phyloP scores from a whole-genome alignment of 73 alveolate species.

The Strombidium stylifer region DNA sequence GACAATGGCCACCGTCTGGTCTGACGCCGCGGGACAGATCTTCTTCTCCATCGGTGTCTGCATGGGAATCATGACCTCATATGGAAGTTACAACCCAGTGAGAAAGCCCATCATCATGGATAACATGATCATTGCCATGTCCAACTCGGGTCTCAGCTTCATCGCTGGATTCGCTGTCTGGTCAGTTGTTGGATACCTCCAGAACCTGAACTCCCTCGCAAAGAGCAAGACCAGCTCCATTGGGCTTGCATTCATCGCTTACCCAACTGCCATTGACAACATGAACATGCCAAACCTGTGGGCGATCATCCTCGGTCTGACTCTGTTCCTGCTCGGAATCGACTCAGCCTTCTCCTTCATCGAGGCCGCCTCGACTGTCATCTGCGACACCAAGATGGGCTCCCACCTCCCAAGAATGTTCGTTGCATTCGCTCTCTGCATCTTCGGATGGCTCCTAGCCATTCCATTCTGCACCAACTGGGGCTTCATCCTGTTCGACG shows the following conservation, averaged over 20 bases:
- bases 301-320: neutral
- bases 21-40: slow-evolving; percentile 5
- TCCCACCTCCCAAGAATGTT: neutral
- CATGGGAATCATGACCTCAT: slow-evolving; percentile 20
- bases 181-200: neutral
- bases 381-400: slow-evolving; percentile 7
- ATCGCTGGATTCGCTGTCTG: neutral
- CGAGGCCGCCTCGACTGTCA: slow-evolving; percentile 19
- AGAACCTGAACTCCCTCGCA: neutral
- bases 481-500: slow-evolving; percentile 6
- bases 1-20: no score
- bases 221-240: neutral
- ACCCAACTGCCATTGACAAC: neutral
- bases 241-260: slow-evolving; percentile 1
- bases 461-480: slow-evolving; percentile 6
- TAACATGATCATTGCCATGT: neutral
- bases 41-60: slow-evolving; percentile 8
- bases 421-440: neutral
- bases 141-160: neutral
- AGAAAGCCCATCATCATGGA: neutral
- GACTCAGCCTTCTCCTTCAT: slow-evolving; percentile 10
- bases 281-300: neutral
- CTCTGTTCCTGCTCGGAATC: slow-evolving; percentile 8
- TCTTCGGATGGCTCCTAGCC: neutral
- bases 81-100: neutral